Percentiles rank a stretch among this genome's conserved stretches.
phyloP scores from a whole-genome alignment of 805 yeast species.

The Ogataea allantospora region DNA sequence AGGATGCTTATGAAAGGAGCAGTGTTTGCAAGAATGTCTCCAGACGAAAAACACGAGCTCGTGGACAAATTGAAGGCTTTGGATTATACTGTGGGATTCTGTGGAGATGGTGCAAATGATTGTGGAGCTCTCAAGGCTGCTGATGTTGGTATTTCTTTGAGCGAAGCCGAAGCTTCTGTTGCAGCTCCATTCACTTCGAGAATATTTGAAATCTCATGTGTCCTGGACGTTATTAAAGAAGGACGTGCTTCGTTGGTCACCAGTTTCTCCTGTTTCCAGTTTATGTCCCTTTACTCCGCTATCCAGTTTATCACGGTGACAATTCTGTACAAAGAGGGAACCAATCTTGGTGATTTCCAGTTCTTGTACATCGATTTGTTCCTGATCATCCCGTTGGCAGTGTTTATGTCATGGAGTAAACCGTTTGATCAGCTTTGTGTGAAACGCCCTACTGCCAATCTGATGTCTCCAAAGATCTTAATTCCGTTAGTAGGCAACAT shows the following conservation, averaged over 20 bases:
- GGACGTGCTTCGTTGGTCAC: conserved; percentile 96
- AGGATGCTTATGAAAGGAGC: conserved; percentile 67
- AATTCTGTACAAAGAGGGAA: conserved; percentile 80
- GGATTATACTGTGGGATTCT: conserved; percentile 93
- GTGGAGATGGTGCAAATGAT: conserved; percentile 99
- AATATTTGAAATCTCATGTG: conserved; percentile 88
- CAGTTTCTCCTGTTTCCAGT: conserved; percentile 94
- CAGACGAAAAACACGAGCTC: conserved; percentile 96
- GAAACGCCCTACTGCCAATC: conserved; percentile 90
- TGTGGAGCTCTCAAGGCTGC: conserved; percentile 99
- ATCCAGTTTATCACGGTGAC: conserved; percentile 91
- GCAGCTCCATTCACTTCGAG: conserved; percentile 98
- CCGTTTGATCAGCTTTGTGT: conserved; percentile 59
- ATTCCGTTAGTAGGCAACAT: conserved; percentile 83
- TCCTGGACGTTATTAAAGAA: conserved; percentile 84
- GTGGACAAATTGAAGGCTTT: conserved; percentile 81
- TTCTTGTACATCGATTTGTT: conserved; percentile 90
- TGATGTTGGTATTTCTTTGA: conserved; percentile 91
- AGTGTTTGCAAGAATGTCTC: conserved; percentile 96
- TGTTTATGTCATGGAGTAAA: conserved; percentile 96
- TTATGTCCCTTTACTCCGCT: conserved; percentile 95
- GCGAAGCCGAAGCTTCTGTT: conserved; percentile 97
- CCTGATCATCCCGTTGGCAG: conserved; percentile 89
- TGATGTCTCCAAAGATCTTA: conserved; percentile 84
- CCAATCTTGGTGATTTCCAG: conserved; percentile 95